These are phyloP conservation scores for Pezicula radicicola DNA, from an alignment of 2,329 filamentous ascomycete genomes.

Conservation along the genomic window DNA sequence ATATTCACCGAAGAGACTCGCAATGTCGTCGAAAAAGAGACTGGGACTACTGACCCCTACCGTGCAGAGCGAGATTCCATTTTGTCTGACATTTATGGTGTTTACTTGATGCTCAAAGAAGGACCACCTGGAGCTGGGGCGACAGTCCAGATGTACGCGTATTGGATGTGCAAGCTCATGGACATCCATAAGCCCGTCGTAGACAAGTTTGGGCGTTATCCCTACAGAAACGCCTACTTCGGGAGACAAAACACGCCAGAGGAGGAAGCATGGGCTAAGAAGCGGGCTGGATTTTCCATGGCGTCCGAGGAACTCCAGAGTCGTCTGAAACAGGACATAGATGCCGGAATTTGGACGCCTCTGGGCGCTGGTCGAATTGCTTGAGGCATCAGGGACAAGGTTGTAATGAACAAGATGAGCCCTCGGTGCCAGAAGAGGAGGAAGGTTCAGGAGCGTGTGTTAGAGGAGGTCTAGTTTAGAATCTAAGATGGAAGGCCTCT, in stretches of 20 bases:
- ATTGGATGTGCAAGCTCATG: constrained; percentile 24
- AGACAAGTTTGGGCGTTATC: constrained; percentile 25
- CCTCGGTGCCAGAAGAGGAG: too few species aligned
- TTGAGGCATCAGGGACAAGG: too few species aligned
- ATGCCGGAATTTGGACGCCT: background rate
- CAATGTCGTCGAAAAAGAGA: constrained; percentile 15
- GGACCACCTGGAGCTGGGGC: constrained; percentile 16
- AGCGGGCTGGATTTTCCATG: background rate
- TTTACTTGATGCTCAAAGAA: constrained; percentile 14
- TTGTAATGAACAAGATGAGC: too few species aligned
- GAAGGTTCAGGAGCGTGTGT: too few species aligned
- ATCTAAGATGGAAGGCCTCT: too few species aligned
- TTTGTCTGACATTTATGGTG: constrained; percentile 18
- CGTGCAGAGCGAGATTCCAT: constrained; percentile 9
- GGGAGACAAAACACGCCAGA: constrained; percentile 20
- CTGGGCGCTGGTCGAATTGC: too few species aligned
- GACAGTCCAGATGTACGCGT: constrained; percentile 15
- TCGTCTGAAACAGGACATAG: background rate
- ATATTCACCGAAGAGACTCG: constrained; percentile 21
- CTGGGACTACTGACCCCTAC: constrained; percentile 16
- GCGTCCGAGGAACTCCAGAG: background rate
- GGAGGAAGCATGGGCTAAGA: constrained; percentile 17
- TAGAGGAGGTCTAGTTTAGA: too few species aligned
- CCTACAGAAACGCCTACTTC: constrained; percentile 23
- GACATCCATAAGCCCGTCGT: constrained; percentile 26